Evolutionary conservation across 1,284 basidiomycete genomes (phyloP).

Genomic region (Microbotryomycetes sp.): DNA sequence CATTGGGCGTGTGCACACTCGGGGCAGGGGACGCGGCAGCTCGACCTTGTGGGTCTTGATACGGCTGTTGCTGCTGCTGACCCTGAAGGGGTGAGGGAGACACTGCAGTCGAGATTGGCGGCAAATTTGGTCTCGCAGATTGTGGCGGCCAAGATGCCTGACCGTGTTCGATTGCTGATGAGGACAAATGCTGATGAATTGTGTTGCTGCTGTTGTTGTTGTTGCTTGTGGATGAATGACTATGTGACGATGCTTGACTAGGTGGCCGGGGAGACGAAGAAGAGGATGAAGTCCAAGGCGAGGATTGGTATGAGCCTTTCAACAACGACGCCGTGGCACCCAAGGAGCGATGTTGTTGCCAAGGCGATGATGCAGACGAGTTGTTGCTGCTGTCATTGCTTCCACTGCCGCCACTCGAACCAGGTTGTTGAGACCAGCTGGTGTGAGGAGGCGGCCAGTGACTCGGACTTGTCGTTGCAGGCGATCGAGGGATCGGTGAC

Average conservation of each 20-base stretch:
- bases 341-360: not conserved
- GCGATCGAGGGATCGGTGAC: not conserved
- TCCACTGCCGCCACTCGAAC: not conserved
- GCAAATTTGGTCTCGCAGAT: too few relatives aligned
- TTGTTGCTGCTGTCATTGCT: not conserved
- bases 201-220: not conserved
- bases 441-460: not conserved
- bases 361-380: not conserved
- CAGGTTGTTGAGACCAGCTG: not conserved
- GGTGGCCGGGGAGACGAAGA: not conserved
- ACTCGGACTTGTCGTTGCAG: not conserved
- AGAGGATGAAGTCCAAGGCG: not conserved
- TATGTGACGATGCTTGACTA: not conserved
- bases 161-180: too few relatives aligned
- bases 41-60: too few relatives aligned
- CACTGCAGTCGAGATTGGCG: too few relatives aligned
- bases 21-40: too few relatives aligned
- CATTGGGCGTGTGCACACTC: too few relatives aligned
- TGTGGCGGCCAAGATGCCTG: too few relatives aligned
- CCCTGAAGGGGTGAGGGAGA: too few relatives aligned
- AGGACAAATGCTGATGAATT: not conserved
- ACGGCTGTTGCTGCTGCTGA: too few relatives aligned
- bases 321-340: not conserved
- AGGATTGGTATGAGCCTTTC: not conserved
- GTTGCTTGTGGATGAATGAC: too few relatives aligned